A percentile compares a stretch with the other conserved stretches of the same genome.
Conservation (phyloP, 106 monocot genomes). For the Dendrobium officinale region DNA sequence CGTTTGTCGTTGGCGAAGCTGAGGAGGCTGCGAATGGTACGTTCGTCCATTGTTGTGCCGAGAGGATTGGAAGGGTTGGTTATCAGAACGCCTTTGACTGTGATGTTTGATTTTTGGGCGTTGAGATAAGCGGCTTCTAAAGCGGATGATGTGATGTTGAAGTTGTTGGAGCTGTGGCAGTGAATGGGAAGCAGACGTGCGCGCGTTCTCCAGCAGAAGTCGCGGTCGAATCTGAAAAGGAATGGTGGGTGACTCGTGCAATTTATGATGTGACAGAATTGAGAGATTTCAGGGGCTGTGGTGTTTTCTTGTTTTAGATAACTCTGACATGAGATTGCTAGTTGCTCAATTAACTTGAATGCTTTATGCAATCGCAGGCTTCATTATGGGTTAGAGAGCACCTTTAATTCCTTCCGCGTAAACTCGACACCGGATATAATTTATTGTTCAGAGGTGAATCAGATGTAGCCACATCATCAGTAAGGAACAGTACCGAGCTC, state of each 20-base stretch:
- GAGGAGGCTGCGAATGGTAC: conserved; percentile 14
- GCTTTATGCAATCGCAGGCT: too few species aligned
- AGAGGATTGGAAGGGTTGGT: conserved; percentile 75
- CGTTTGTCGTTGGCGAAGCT: conserved; percentile 25
- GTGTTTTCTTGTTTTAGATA: background rate
- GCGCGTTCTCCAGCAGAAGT: conserved; percentile 64
- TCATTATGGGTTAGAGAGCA: too few species aligned
- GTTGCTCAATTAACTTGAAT: background rate
- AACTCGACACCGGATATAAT: background rate
- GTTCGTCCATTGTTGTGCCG: conserved; percentile 19
- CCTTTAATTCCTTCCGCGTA: background rate
- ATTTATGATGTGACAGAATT: too few species aligned
- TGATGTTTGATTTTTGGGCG: conserved; percentile 16
- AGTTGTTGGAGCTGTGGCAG: conserved; percentile 44
- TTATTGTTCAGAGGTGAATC: too few species aligned
- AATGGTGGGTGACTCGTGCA: background rate
- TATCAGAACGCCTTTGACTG: conserved; percentile 47
- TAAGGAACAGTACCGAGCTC: too few species aligned
- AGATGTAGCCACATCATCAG: too few species aligned
- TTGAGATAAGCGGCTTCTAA: conserved; percentile 35
- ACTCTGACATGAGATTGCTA: background rate
- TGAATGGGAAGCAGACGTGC: conserved; percentile 46
- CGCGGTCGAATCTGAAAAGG: conserved; percentile 49
- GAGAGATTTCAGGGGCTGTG: background rate
- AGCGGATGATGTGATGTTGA: conserved; percentile 36